These are phyloP conservation scores for Hypoxylon perforatum DNA, from an alignment of 495 filamentous ascomycete genomes.

Conservation along the genomic window DNA sequence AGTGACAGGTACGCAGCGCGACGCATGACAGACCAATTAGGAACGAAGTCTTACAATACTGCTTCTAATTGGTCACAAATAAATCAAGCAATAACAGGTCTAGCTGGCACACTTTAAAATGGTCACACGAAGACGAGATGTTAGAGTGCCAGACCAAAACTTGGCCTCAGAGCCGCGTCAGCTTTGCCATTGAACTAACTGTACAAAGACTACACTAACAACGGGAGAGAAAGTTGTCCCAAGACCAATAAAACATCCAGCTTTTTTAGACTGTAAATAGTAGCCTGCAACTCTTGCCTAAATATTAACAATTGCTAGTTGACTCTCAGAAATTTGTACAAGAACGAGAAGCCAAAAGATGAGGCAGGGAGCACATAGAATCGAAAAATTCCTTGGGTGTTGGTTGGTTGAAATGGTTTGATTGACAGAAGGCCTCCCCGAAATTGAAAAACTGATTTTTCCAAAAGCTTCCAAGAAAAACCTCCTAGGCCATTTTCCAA, in stretches of 20 bases:
- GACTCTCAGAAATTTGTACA: slow-evolving; percentile 43
- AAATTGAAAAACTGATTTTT: slow-evolving; percentile 16
- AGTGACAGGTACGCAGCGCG: not conserved
- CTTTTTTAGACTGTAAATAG: slow-evolving; percentile 21
- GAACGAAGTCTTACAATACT: not conserved
- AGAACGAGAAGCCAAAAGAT: slow-evolving; percentile 34
- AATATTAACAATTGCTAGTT: slow-evolving; percentile 33
- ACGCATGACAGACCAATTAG: not conserved
- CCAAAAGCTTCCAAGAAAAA: slow-evolving; percentile 21
- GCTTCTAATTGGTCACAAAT: not conserved
- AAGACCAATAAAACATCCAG: slow-evolving; percentile 57
- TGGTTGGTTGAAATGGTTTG: slow-evolving; percentile 47
- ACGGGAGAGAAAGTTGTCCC: slow-evolving; percentile 33
- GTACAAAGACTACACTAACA: slow-evolving; percentile 44
- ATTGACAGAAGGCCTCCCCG: slow-evolving; percentile 34
- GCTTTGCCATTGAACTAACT: slow-evolving; percentile 44
- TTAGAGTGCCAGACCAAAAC: slow-evolving; percentile 52
- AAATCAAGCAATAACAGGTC: not conserved
- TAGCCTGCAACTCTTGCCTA: slow-evolving; percentile 37
- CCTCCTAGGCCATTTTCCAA: slow-evolving; percentile 43
- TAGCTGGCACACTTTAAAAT: not conserved
- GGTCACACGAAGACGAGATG: slow-evolving; percentile 1
- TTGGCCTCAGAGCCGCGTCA: slow-evolving; percentile 52
- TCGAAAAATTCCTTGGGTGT: slow-evolving; percentile 46
- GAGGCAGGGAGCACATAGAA: slow-evolving; percentile 39